Conservation (phyloP, 768 basidiomycete species). For the Polyporus arcularius region DNA sequence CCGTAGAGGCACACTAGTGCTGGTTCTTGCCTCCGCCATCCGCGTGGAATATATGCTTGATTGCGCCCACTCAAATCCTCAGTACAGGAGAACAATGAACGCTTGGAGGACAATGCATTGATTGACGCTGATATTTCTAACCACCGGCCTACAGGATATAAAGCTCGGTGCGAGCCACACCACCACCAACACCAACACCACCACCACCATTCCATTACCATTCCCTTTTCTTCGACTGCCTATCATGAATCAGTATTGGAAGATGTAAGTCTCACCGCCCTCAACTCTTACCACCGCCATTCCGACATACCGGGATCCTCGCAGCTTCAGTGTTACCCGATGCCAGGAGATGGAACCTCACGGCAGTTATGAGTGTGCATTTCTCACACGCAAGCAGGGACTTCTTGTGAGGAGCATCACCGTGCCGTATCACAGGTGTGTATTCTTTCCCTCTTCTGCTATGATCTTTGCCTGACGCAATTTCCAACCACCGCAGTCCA, state of each 20-base stretch:
- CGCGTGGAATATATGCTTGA: too few relatives aligned
- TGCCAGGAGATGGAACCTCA: background rate
- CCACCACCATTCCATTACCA: too few relatives aligned
- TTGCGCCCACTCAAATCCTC: background rate
- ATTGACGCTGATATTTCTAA: background rate
- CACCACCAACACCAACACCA: too few relatives aligned
- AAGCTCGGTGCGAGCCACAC: too few relatives aligned
- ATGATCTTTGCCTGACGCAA: slow-evolving; percentile 12
- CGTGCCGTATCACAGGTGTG: background rate
- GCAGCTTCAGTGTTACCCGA: background rate
- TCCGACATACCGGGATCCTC: background rate
- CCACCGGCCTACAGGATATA: too few relatives aligned
- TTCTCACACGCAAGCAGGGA: background rate
- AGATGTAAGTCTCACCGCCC: background rate
- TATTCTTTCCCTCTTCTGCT: slow-evolving; percentile 53
- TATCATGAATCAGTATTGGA: background rate
- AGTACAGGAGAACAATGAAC: background rate
- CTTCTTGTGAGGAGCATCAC: background rate
- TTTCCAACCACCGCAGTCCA: background rate
- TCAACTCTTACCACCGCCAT: background rate
- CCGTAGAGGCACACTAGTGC: too few relatives aligned
- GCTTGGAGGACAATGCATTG: background rate
- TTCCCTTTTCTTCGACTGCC: background rate
- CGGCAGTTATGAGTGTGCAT: background rate
- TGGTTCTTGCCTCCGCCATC: too few relatives aligned